Evolutionary conservation across 345 rosid genomes (phyloP).

Genomic region (Lepidium aucheri): DNA sequence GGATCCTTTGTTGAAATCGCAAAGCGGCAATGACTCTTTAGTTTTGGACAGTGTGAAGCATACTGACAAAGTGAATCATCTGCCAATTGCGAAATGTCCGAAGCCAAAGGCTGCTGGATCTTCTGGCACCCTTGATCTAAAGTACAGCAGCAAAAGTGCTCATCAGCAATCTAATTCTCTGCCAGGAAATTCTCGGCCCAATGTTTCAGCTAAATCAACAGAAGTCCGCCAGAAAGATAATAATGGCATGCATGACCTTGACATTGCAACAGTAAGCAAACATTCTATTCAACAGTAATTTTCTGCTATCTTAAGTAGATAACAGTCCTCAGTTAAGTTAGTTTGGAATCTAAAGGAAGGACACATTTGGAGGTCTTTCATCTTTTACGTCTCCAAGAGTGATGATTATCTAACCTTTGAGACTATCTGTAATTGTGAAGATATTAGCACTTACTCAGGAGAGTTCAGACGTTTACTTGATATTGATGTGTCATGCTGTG

Average conservation of each 20-base stretch:
- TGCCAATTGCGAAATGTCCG: conserved; percentile 33
- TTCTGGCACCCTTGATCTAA: conserved; percentile 36
- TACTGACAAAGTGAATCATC: conserved; percentile 42
- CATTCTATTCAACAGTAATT: conserved; percentile 41
- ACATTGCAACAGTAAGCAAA: conserved; percentile 51
- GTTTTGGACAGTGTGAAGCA: conserved; percentile 38
- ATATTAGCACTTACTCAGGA: background rate
- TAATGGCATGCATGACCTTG: conserved; percentile 40
- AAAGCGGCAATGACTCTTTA: conserved; percentile 38
- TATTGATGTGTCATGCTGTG: background rate
- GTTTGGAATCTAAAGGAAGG: background rate
- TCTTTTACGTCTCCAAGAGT: background rate
- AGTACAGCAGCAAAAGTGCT: conserved; percentile 42
- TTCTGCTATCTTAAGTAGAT: background rate
- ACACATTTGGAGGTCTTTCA: background rate
- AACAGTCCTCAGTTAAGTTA: background rate
- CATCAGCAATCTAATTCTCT: conserved; percentile 36
- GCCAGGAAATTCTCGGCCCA: conserved; percentile 37
- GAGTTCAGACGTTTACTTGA: background rate
- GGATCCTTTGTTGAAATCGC: conserved; percentile 31
- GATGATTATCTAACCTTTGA: background rate
- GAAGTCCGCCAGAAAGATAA: conserved; percentile 44
- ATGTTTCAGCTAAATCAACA: conserved; percentile 13
- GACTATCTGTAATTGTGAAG: background rate
- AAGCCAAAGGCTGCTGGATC: conserved; percentile 47